Evolutionary conservation across 495 filamentous ascomycete genomes (phyloP).

Genomic region (Trichoderma erinaceum): DNA sequence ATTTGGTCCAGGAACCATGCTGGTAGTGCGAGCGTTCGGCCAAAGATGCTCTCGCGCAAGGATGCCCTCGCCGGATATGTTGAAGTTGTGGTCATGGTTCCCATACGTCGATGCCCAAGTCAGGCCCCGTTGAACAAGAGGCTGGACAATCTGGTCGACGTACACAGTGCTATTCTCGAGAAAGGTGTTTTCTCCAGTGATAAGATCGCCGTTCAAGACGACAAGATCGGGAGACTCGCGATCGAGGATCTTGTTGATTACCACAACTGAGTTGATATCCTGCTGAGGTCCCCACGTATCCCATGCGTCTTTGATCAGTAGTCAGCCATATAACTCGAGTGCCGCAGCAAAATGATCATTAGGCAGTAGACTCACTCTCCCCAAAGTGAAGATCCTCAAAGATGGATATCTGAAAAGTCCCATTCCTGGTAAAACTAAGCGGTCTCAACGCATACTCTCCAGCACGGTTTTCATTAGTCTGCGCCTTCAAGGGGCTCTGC

Average conservation of each 20-base stretch:
- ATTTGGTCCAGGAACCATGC: slow-evolving; percentile 33
- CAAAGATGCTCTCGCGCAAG: slow-evolving; percentile 50
- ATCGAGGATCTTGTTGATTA: slow-evolving; percentile 57
- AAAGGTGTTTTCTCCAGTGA: slow-evolving; percentile 62
- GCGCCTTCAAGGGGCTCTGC: background rate
- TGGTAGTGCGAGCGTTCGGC: slow-evolving; percentile 47
- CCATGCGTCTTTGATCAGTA: slow-evolving; percentile 36
- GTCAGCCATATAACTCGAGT: slow-evolving; percentile 8
- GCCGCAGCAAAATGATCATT: background rate
- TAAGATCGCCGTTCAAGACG: slow-evolving; percentile 68
- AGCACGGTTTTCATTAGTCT: background rate
- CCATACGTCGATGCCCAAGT: slow-evolving; percentile 68
- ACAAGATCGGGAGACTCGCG: slow-evolving; percentile 53
- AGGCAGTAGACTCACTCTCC: slow-evolving; percentile 42
- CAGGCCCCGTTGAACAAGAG: slow-evolving; percentile 46
- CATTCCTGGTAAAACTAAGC: slow-evolving; percentile 34
- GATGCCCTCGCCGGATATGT: slow-evolving; percentile 50
- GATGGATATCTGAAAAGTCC: slow-evolving; percentile 47
- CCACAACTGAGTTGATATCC: slow-evolving; percentile 52
- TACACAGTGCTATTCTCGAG: slow-evolving; percentile 52
- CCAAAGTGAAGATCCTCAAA: slow-evolving; percentile 68
- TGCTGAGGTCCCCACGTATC: slow-evolving; percentile 52
- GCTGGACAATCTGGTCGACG: slow-evolving; percentile 53
- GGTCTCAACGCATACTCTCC: slow-evolving; percentile 17
- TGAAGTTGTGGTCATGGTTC: slow-evolving; percentile 63